A percentile compares a stretch with the other conserved stretches of the same genome.
Conservation (phyloP, 1,284 basidiomycete species). For the Pseudozyma flocculosa region DNA sequence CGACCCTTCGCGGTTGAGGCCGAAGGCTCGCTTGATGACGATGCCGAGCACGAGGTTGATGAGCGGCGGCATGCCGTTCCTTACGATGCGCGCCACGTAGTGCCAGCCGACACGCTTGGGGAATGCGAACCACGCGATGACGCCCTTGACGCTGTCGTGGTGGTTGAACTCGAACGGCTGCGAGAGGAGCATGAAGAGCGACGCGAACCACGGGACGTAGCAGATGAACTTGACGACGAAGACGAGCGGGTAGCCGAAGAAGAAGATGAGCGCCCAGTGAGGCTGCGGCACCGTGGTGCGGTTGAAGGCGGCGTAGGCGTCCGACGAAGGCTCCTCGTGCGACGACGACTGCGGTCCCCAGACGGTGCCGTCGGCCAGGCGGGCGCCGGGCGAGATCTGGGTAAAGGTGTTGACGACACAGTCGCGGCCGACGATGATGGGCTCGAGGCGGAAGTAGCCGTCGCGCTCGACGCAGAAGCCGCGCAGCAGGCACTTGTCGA, state of each 20-base stretch:
- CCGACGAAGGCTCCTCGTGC: conserved; percentile 55
- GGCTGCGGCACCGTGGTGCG: conserved; percentile 48
- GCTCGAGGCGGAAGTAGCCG: conserved; percentile 57
- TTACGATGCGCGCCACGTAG: conserved; percentile 55
- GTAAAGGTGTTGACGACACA: conserved; percentile 58
- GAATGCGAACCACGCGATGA: conserved; percentile 57
- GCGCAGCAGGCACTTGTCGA: conserved; percentile 56
- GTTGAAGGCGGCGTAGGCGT: conserved; percentile 57
- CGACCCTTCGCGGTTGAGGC: conserved; percentile 56
- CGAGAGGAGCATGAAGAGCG: conserved; percentile 56
- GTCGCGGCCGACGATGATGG: conserved; percentile 57
- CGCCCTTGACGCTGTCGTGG: conserved; percentile 55
- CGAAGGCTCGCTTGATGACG: conserved; percentile 51
- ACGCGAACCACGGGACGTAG: conserved; percentile 57
- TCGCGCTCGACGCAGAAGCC: conserved; percentile 58
- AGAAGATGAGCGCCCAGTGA: conserved; percentile 43
- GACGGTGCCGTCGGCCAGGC: conserved; percentile 55
- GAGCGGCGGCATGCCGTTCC: conserved; percentile 55
- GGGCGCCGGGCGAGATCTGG: conserved; percentile 56
- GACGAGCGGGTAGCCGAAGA: conserved; percentile 53
- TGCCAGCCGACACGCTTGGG: conserved; percentile 57
- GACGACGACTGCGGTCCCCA: conserved; percentile 57
- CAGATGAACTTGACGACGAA: conserved; percentile 46
- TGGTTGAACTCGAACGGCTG: conserved; percentile 55
- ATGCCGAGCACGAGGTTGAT: conserved; percentile 54